These are phyloP conservation scores for Plantago ovata DNA, from an alignment of 257 asterid genomes.

Conservation along the genomic window DNA sequence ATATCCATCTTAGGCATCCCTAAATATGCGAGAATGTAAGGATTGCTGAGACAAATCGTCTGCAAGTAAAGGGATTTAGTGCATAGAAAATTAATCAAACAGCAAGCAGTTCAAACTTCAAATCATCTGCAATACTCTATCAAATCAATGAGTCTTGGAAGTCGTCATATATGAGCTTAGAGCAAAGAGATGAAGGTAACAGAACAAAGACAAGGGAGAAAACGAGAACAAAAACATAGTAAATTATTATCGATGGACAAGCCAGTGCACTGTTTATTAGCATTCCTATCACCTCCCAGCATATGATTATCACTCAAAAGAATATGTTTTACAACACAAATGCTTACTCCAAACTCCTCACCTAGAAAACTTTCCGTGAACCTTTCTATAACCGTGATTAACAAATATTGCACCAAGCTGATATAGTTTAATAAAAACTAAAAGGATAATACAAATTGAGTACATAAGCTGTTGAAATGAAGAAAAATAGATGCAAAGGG, in stretches of 20 bases:
- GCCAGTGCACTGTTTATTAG: neutral
- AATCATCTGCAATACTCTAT: neutral
- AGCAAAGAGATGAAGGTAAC: neutral
- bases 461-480: no score
- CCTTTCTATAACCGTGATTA: neutral
- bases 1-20: slow-evolving; percentile 61
- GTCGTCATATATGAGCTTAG: neutral
- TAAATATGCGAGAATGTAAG: slow-evolving; percentile 51
- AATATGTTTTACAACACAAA: neutral
- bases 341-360: no score
- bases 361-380: no score
- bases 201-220: neutral
- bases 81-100: slow-evolving; percentile 16
- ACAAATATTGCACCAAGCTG: neutral
- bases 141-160: neutral
- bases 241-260: neutral
- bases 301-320: neutral
- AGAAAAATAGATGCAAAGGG: no score
- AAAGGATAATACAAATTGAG: neutral
- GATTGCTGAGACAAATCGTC: slow-evolving; percentile 67
- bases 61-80: slow-evolving; percentile 30
- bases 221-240: neutral
- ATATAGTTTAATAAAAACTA: neutral
- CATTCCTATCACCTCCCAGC: neutral
- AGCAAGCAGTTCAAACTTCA: slow-evolving; percentile 10